Evolutionary conservation across 2,329 filamentous ascomycete genomes (phyloP), one percentile per base, ranked within the genome.

Genomic region (Claviceps pazoutovae): DNA sequence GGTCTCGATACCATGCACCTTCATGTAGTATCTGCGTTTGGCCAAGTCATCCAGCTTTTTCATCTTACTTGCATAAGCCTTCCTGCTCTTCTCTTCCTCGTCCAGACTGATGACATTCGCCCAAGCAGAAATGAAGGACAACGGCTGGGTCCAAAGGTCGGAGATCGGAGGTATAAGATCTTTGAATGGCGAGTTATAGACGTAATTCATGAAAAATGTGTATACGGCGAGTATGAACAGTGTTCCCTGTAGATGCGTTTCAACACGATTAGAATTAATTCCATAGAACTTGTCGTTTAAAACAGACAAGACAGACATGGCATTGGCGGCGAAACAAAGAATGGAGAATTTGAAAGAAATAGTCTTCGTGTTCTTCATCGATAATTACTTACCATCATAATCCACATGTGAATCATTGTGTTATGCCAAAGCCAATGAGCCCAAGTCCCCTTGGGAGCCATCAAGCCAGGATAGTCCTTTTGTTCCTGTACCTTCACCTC

Each of bases 371-470:
- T 34, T 34, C 30, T 34, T 34, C 30, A 11, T 4, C 4, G 8
- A 9, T 17, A 8, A 19, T 17, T 4, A 46, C 78, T 54, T 74
- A 95, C 88, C 73, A 96, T 75, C 2, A 87, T 86, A 64, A 98
- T 90, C 66, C 79, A 84, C 30, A 88, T 67, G 68, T 98, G 91
- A 52, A 97, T 79, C 52, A 71, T 71, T 54, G 78, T 78, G 65
- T 80, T 91, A 58, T 87, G 82, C 64, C 95, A 74, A 67, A 97
- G 90, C 79, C 84, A 90, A 67, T 91, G 79, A 69, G 86, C 77
- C 68, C 88, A 88, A 0, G 85, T 87, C 5, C 88, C 88, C 63
- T 84, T 75, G 0, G 89, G 83, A 46, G 91, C 86, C 75, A 95
- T 89, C 77, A 94, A 83, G 60, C 90, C 84, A 1, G 93, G 93